phyloP scores from a whole-genome alignment of 176 grass and related monocot genomes.

The Cymbopogon citratus region DNA sequence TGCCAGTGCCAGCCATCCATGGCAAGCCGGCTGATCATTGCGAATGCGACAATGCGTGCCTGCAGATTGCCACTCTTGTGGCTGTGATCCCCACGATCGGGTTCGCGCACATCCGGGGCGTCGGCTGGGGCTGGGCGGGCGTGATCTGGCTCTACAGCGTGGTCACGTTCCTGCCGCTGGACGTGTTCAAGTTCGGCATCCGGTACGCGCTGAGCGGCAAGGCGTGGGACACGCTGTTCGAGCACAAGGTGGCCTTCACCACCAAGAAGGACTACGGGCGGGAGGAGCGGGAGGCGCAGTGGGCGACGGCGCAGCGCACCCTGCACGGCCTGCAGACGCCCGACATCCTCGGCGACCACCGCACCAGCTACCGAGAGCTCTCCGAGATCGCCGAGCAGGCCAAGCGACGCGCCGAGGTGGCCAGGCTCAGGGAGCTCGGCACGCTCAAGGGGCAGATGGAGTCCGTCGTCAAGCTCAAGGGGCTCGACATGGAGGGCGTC shows the following conservation, averaged over 20 bases:
- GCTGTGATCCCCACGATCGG: slow-evolving; percentile 57
- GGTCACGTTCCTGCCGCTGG: slow-evolving; percentile 74
- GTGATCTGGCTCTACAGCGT: slow-evolving; percentile 93
- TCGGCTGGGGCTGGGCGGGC: slow-evolving; percentile 93
- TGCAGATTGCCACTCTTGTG: slow-evolving; percentile 60
- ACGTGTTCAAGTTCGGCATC: slow-evolving; percentile 79
- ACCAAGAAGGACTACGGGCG: slow-evolving; percentile 89
- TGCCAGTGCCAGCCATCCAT: no score
- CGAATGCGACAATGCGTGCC: no score
- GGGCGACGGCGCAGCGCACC: slow-evolving; percentile 90
- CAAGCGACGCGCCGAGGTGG: slow-evolving; percentile 87
- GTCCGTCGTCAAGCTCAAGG: slow-evolving; percentile 73
- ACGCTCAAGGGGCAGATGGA: slow-evolving; percentile 74
- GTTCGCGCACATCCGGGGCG: slow-evolving; percentile 60
- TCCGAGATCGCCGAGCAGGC: slow-evolving; percentile 95
- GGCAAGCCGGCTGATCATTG: no score
- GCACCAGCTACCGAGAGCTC: slow-evolving; percentile 63
- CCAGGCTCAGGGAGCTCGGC: slow-evolving; percentile 69
- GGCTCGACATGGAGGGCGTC: slow-evolving; percentile 62
- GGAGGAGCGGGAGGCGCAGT: slow-evolving; percentile 84
- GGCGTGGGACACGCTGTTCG: slow-evolving; percentile 85
- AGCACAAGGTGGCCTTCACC: slow-evolving; percentile 84
- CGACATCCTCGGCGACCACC: slow-evolving; percentile 26
- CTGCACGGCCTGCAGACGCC: slow-evolving; percentile 71
- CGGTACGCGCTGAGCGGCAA: slow-evolving; percentile 78